A percentile compares a stretch with the other conserved stretches of the same genome.
Evolutionary conservation across 139 green algal genomes (phyloP).

Genomic region (Chlorella vulgaris): DNA sequence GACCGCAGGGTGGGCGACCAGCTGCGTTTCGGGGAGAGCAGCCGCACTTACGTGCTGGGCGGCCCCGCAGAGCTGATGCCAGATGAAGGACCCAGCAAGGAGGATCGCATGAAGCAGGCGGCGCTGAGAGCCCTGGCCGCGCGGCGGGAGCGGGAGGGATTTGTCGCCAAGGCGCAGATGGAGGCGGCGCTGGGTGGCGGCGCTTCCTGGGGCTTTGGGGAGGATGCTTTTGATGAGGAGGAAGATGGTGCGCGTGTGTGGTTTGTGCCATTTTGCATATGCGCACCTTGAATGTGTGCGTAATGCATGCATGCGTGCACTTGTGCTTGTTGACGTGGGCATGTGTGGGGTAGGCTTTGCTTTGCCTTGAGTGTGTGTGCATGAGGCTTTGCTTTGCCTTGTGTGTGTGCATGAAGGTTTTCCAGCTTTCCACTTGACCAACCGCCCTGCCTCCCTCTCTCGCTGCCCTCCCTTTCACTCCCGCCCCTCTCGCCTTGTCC

Average conservation of each 20-base stretch:
- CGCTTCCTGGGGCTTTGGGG: conserved; percentile 66
- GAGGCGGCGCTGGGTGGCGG: conserved; percentile 41
- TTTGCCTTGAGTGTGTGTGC: too few species aligned
- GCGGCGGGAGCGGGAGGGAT: conserved; percentile 40
- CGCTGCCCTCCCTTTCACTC: not conserved
- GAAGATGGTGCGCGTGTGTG: not conserved
- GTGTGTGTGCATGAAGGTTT: too few species aligned
- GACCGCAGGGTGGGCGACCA: conserved; percentile 82
- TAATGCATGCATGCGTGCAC: not conserved
- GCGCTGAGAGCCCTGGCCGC: conserved; percentile 60
- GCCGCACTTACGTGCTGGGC: conserved; percentile 78
- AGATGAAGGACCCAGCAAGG: conserved; percentile 73
- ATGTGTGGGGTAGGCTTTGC: too few species aligned
- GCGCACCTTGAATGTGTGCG: not conserved
- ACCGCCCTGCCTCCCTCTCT: not conserved
- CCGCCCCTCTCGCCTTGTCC: not conserved
- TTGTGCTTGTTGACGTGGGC: not conserved
- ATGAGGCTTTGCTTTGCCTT: too few species aligned
- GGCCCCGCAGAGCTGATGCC: conserved; percentile 88
- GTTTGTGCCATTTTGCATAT: not conserved
- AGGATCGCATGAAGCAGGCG: conserved; percentile 52
- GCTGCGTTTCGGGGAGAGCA: conserved; percentile 85
- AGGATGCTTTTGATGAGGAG: conserved; percentile 65
- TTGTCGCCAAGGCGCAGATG: conserved; percentile 57
- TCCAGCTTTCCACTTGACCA: too few species aligned